Evolutionary conservation across 2,329 filamentous ascomycete genomes (phyloP), one percentile per base, ranked within the genome.

Genomic region (Triangularia verruculosa): DNA sequence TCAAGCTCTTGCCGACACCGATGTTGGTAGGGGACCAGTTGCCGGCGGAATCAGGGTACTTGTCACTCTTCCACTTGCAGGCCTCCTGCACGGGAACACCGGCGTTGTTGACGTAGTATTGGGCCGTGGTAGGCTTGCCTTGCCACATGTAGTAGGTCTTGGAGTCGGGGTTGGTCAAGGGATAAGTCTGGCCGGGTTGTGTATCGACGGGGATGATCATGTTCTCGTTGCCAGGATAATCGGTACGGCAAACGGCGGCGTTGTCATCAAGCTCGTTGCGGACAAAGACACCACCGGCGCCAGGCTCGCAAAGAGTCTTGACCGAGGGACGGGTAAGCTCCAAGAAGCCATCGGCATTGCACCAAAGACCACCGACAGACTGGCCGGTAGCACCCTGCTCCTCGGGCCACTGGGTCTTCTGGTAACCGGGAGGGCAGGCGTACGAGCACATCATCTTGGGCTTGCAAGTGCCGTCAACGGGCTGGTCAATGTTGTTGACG

Each of bases 61-160:
- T 70, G 22, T 71, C n/a, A 74, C 80, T 82, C 68, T 75, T 75
- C 95, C 95, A 98, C 64, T 84, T 78, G 79, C 95, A 99, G 58
- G 86, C 91, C 12, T 93, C 78, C 68, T 86, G 75, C 64, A 87
- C 79, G 17, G 78, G 71, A 60, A 90, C 81, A 65, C 92, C 93
- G 70, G 86, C 83, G 72, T 90, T 90, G 85, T 98, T 98, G 78
- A 98, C 85, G 76, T 99, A 99, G 85, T 97, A 98, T 80, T 98
- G 95, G 53, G 93, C 93, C 56, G 92, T 93, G 59, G 95, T 98
- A 58, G 79, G 71, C 76, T 84, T 84, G 71, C 85, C 85, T 72
- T 91, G 70, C 91, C 92, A 96, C 66, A 82, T 78, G 82, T 93
- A 98, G 82, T 94, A 96, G 58, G 79, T 82, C 57, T 76, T 74